Percentiles rank a stretch among this genome's conserved stretches.
Evolutionary conservation across 1,139 yeast genomes (phyloP).

Genomic region (Candida neerlandica): DNA sequence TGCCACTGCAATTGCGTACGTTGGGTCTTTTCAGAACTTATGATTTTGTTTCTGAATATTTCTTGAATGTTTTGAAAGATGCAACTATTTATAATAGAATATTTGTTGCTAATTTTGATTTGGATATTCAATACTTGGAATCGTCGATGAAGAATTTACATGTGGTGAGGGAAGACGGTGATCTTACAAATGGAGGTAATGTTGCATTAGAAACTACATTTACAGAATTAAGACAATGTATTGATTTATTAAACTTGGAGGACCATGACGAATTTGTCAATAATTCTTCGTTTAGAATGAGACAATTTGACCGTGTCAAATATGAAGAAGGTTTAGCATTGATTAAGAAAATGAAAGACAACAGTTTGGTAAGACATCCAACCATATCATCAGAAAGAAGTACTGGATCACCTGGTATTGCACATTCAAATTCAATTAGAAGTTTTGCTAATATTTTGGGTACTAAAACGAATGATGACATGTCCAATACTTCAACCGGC

Average conservation of each 20-base stretch:
- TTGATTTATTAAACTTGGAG: slow-evolving; percentile 39
- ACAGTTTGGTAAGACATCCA: background rate
- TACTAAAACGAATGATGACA: slow-evolving; percentile 9
- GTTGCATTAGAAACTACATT: slow-evolving; percentile 50
- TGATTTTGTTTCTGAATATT: slow-evolving; percentile 77
- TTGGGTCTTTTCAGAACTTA: slow-evolving; percentile 82
- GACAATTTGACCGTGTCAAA: slow-evolving; percentile 44
- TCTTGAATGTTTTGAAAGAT: slow-evolving; percentile 60
- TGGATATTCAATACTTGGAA: slow-evolving; percentile 46
- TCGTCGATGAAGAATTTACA: slow-evolving; percentile 39
- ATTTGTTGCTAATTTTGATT: slow-evolving; percentile 47
- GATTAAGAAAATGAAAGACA: slow-evolving; percentile 37
- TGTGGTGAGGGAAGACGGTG: slow-evolving; percentile 11
- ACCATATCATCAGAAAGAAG: slow-evolving; percentile 5
- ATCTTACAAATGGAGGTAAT: slow-evolving; percentile 30
- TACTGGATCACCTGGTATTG: slow-evolving; percentile 5
- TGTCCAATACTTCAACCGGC: slow-evolving; percentile 25
- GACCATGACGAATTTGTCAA: slow-evolving; percentile 44
- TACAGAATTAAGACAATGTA: slow-evolving; percentile 47
- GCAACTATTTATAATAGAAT: slow-evolving; percentile 43
- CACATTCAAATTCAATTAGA: slow-evolving; percentile 9
- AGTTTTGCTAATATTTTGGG: slow-evolving; percentile 11
- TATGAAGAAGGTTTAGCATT: slow-evolving; percentile 45
- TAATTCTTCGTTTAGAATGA: slow-evolving; percentile 42
- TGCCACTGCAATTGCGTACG: slow-evolving; percentile 78